phyloP scores from a whole-genome alignment of 2,329 filamentous ascomycete species.

The Fusarium zealandicum region DNA sequence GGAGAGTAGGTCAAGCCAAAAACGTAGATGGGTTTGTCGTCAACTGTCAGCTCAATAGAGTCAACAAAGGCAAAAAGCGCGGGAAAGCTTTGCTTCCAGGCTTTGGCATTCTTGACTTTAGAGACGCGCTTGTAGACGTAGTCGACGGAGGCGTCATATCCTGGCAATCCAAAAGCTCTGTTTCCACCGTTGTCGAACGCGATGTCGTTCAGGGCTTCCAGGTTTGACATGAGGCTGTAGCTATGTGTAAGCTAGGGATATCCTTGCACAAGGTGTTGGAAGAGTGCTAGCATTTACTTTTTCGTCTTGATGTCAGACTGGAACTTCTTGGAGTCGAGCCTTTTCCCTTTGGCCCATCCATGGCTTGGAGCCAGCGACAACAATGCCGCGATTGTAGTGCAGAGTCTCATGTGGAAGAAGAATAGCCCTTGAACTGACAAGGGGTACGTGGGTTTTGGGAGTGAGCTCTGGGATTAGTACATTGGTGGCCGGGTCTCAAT shows the following conservation, averaged over 20 bases:
- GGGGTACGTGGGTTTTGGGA: no score
- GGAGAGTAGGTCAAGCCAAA: slow-evolving; percentile 34
- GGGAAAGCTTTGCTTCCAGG: slow-evolving; percentile 58
- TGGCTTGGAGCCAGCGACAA: slow-evolving; percentile 15
- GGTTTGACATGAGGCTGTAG: slow-evolving; percentile 20
- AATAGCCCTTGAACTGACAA: no score
- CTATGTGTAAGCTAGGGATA: background rate
- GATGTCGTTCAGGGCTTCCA: slow-evolving; percentile 30
- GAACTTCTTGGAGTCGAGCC: slow-evolving; percentile 26
- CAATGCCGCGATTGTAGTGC: slow-evolving; percentile 9
- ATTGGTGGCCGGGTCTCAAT: no score
- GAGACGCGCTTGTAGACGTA: slow-evolving; percentile 56
- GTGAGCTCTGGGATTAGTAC: no score
- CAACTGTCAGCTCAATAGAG: slow-evolving; percentile 47
- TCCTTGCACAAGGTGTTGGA: background rate
- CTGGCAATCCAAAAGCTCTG: slow-evolving; percentile 59
- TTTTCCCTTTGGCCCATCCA: slow-evolving; percentile 12
- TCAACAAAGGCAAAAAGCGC: slow-evolving; percentile 55
- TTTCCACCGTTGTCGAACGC: slow-evolving; percentile 55
- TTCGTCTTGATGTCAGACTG: slow-evolving; percentile 29
- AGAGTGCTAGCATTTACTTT: background rate
- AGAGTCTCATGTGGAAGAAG: slow-evolving; percentile 13
- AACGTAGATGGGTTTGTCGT: slow-evolving; percentile 26
- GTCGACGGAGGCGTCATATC: slow-evolving; percentile 57
- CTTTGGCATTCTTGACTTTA: slow-evolving; percentile 47